These are phyloP conservation scores for Mycena alexandri DNA, from an alignment of 768 basidiomycete genomes.

Conservation along the genomic window DNA sequence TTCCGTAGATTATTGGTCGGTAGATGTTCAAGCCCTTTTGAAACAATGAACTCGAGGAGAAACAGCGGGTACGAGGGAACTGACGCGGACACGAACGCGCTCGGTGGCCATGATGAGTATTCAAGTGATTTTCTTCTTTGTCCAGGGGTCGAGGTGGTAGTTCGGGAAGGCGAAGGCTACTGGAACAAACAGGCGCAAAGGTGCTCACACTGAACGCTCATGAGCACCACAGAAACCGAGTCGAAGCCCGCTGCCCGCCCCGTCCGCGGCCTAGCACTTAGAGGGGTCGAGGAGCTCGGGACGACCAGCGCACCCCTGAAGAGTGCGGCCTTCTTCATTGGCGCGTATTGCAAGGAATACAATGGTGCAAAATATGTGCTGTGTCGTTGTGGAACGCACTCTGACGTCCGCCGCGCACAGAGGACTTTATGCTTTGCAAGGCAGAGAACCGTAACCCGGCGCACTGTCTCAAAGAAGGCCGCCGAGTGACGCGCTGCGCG, in stretches of 20 bases:
- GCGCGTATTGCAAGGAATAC: conserved; percentile 94
- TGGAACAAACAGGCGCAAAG: not conserved
- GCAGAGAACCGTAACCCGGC: conserved; percentile 89
- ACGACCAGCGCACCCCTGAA: conserved; percentile 93
- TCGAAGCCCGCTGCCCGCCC: too few species aligned
- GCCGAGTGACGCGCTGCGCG: conserved; percentile 95
- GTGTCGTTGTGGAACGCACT: conserved; percentile 4
- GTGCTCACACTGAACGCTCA: too few species aligned
- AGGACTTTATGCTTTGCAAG: conserved; percentile 99
- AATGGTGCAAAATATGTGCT: conserved; percentile 80
- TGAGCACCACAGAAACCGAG: too few species aligned
- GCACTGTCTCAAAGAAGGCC: conserved; percentile 95
- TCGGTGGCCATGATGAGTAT: conserved; percentile 49
- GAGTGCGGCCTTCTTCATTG: conserved; percentile 97
- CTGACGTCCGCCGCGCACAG: conserved; percentile 50
- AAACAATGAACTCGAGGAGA: conserved; percentile 30
- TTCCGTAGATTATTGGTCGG: conserved; percentile 96
- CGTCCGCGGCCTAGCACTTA: too few species aligned
- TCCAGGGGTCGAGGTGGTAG: too few species aligned
- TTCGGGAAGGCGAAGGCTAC: conserved; percentile 6
- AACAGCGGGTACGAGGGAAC: conserved; percentile 45
- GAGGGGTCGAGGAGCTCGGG: conserved; percentile 80
- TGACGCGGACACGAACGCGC: conserved; percentile 84
- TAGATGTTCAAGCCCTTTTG: conserved; percentile 87
- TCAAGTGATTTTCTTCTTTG: not conserved